These are phyloP conservation scores for Collybiopsis luxurians DNA, from an alignment of 768 basidiomycete genomes.

Conservation along the genomic window DNA sequence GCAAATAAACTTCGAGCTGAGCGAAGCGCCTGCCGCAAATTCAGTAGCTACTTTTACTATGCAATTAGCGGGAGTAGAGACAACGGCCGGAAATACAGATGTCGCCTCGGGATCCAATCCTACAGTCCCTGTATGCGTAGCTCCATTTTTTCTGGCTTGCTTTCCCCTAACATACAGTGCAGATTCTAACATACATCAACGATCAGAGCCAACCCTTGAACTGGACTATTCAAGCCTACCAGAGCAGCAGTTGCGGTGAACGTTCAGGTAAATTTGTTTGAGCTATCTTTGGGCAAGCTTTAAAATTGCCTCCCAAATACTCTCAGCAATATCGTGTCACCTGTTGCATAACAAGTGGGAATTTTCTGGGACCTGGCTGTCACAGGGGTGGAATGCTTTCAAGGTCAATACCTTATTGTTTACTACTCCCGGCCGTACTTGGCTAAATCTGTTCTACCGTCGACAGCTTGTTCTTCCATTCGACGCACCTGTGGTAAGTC, in stretches of 20 bases:
- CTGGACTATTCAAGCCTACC: conserved; percentile 8
- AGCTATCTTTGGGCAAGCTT: neutral
- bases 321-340: conserved; percentile 22
- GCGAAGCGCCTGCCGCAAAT: neutral
- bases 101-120: conserved; percentile 5
- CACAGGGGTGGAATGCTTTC: conserved; percentile 18
- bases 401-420: conserved; percentile 10
- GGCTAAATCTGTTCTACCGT: neutral
- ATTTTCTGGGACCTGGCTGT: conserved; percentile 20
- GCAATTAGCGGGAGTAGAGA: conserved; percentile 23
- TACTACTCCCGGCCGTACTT: neutral
- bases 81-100: conserved; percentile 25
- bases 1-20: conserved; percentile 24
- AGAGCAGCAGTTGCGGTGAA: conserved; percentile 25
- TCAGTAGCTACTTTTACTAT: conserved; percentile 21
- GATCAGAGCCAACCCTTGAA: conserved; percentile 1
- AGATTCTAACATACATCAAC: conserved; percentile 4
- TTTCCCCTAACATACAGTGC: neutral
- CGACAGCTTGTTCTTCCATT: conserved; percentile 12
- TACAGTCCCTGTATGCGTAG: conserved; percentile 7
- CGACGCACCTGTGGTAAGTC: conserved; percentile 10
- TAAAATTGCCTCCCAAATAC: neutral
- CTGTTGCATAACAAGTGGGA: conserved; percentile 17
- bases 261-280: conserved; percentile 18
- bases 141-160: neutral